Conservation (phyloP, 2,329 filamentous ascomycete genomes). For the Phoma herbarum region DNA sequence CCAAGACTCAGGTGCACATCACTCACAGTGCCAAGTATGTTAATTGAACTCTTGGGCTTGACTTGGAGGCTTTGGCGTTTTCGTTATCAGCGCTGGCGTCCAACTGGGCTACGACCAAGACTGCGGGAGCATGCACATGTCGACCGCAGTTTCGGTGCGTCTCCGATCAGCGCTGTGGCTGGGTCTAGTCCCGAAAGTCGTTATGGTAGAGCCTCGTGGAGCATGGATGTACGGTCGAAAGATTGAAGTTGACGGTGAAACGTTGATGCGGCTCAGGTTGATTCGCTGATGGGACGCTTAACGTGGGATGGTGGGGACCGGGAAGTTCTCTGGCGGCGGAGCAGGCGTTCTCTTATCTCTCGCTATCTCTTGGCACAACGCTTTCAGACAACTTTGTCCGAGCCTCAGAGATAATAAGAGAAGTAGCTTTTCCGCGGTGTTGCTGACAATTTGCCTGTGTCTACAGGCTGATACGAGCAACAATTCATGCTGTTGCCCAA, state of each 20-base stretch:
- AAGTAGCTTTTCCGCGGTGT: constrained; percentile 46
- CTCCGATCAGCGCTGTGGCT: constrained; percentile 32
- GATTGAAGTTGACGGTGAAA: constrained; percentile 25
- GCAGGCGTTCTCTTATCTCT: constrained; percentile 50
- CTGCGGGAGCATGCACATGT: constrained; percentile 31
- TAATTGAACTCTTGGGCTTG: constrained; percentile 34
- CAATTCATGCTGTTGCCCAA: constrained; percentile 12
- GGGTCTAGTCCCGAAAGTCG: constrained; percentile 19
- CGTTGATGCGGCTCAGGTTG: constrained; percentile 24
- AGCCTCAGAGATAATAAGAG: constrained; percentile 38
- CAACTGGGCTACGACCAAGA: constrained; percentile 19
- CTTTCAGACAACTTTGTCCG: constrained; percentile 40
- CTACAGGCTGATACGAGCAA: constrained; percentile 16
- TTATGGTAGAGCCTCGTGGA: constrained; percentile 12
- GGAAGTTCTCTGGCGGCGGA: constrained; percentile 30
- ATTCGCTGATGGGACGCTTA: constrained; percentile 28
- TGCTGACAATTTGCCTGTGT: constrained; percentile 37
- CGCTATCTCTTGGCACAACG: constrained; percentile 28
- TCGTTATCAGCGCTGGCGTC: constrained; percentile 41
- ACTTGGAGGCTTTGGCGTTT: constrained; percentile 27
- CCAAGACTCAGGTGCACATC: constrained; percentile 28
- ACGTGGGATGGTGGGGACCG: constrained; percentile 46
- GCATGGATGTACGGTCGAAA: constrained; percentile 18
- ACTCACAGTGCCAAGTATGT: constrained; percentile 32
- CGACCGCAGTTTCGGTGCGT: constrained; percentile 21